phyloP scores from a whole-genome alignment of 129 eudicot species.

The sunflower (Helianthus annuus) region DNA sequence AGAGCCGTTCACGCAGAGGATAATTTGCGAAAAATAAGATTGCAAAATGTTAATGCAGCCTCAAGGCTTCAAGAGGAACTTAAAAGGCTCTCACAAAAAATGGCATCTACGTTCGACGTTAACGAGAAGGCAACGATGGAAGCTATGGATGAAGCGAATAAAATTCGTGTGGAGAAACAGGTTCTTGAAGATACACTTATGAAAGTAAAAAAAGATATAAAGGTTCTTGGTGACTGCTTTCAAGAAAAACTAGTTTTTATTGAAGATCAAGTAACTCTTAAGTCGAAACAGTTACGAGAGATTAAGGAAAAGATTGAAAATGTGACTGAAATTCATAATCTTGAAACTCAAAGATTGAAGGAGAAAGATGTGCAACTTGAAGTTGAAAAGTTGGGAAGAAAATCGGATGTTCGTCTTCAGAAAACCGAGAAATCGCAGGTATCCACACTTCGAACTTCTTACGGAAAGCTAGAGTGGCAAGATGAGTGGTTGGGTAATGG shows the following conservation, averaged over 20 bases:
- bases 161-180: conserved; percentile 57
- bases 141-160: conserved; percentile 63
- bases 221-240: conserved; percentile 37
- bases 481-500: neutral
- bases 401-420: conserved; percentile 45
- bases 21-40: conserved; percentile 53
- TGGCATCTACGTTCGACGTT: conserved; percentile 70
- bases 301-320: conserved; percentile 47
- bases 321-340: conserved; percentile 30
- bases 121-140: conserved; percentile 68
- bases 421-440: conserved; percentile 32
- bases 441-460: conserved; percentile 20
- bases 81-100: conserved; percentile 64
- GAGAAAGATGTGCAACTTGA: conserved; percentile 68
- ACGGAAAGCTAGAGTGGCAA: conserved; percentile 3
- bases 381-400: conserved; percentile 59
- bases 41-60: conserved; percentile 77
- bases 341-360: conserved; percentile 49
- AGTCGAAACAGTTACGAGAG: conserved; percentile 43
- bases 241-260: conserved; percentile 53
- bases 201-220: conserved; percentile 47
- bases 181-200: conserved; percentile 54
- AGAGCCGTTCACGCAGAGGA: conserved; percentile 73
- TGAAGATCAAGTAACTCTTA: conserved; percentile 36
- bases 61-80: conserved; percentile 83